These are phyloP conservation scores for Torulaspora globosa DNA, from an alignment of 1,139 yeast species.

Conservation along the genomic window DNA sequence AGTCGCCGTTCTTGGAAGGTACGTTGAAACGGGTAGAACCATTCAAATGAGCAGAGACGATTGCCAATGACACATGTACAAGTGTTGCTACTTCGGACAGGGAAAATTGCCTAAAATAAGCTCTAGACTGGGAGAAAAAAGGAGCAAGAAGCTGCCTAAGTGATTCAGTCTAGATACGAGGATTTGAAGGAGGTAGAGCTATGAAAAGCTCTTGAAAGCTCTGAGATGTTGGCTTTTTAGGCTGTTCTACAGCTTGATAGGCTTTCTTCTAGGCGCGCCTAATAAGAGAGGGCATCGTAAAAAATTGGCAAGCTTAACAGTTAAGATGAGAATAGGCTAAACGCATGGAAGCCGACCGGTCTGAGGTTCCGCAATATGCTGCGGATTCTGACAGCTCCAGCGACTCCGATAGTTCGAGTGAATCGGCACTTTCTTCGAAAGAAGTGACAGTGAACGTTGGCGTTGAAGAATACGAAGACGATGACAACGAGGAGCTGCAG, in stretches of 20 bases:
- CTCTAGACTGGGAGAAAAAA: not conserved
- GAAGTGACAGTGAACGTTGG: constrained; percentile 7
- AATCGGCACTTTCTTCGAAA: constrained; percentile 10
- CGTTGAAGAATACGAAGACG: constrained; percentile 16
- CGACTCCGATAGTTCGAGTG: constrained; percentile 8
- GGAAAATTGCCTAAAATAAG: not conserved
- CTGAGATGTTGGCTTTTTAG: no score
- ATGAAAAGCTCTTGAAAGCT: no score
- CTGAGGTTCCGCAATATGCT: constrained; percentile 6
- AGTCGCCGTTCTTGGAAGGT: no score
- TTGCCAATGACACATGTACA: no score
- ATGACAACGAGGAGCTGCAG: constrained; percentile 5
- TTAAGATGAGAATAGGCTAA: not conserved
- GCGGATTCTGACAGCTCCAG: constrained; percentile 10
- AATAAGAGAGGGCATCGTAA: not conserved
- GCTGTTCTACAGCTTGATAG: not conserved
- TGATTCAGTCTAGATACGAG: not conserved
- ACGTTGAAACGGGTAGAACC: no score
- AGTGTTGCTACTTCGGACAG: no score
- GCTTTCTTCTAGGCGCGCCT: not conserved
- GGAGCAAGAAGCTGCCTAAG: not conserved
- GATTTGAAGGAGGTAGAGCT: no score
- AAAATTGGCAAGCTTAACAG: not conserved
- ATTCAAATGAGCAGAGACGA: no score
- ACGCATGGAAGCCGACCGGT: not conserved